Evolutionary conservation across 495 filamentous ascomycete genomes (phyloP), one percentile per base, ranked within the genome.

Genomic region (Penicillium atrosanguineum): DNA sequence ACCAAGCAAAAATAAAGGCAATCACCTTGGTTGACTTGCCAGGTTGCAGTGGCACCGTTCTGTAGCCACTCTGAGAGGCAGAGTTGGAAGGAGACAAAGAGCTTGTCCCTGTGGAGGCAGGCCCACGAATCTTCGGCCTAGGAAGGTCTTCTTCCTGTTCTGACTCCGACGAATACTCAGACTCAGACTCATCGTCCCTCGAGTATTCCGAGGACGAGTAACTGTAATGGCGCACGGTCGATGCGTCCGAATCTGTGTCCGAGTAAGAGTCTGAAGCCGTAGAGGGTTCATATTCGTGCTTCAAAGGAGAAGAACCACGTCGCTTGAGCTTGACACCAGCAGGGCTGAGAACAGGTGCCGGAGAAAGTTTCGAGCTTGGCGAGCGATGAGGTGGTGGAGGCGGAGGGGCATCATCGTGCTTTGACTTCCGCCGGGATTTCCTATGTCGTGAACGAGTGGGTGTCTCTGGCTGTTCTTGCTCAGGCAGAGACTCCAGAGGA

Each of bases 241-340:
- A 81, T n/a, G 73, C 67, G 26, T 80, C 77, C 0, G 79, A 80
- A 44, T 74, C 64, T 5, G 64, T 55, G 2, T 73, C 76, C 0
- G 79, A 79, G 36, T 74, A 77, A 14, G 31, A 34, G 25, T 82
- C 78, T 2, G 88, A 88, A 46, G 83, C 83, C 38, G 90, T 92
- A 1, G 94, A 97, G 3, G 95, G 95, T 57, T 90, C 88, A 61
- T 96, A 99, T 73, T 99, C 91, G 61, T 97, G 94, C 70, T 99
- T 99, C 52, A 99, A 77, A 8, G 95, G 95, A 8, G 95, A 97
- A 5, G 95, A 97, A 23, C 85, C 87, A 6, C 90, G 82, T 26
- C 93, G 79, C 60, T 81, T 87, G 11, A 79, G 67, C 23, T 72
- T 75, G 21, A 57, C 54, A 64, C 62, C 42, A 57, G 63, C 58